A percentile compares a stretch with the other conserved stretches of the same genome.
Evolutionary conservation across 139 green algal species (phyloP).

Genomic region (Chlorella sp.): DNA sequence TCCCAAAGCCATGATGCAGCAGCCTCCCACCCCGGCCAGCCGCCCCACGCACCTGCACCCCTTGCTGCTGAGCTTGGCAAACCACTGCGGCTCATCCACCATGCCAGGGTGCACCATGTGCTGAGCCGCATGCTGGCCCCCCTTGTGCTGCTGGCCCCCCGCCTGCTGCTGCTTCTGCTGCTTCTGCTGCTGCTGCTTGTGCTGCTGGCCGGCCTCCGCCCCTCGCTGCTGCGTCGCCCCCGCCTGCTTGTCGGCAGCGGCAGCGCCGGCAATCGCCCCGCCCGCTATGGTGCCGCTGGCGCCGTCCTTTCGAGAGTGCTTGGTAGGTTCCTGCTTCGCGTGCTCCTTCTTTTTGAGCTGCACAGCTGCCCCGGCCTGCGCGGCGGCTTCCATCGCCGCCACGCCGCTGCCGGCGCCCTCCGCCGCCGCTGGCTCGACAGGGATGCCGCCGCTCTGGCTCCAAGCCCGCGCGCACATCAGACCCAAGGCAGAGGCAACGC

Average conservation of each 20-base stretch:
- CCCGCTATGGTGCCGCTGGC: background rate
- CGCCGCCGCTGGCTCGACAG: background rate
- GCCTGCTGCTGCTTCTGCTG: background rate
- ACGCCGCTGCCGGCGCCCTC: background rate
- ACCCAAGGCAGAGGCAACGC: background rate
- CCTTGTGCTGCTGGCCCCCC: no score
- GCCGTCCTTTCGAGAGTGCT: background rate
- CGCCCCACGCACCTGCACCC: background rate
- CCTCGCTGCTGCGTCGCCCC: background rate
- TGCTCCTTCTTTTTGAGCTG: background rate
- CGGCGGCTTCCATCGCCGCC: background rate
- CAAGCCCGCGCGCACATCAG: background rate
- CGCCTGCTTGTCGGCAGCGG: background rate
- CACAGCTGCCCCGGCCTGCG: background rate
- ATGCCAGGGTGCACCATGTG: conserved; percentile 16
- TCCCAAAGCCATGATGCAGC: no score
- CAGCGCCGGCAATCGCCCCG: background rate
- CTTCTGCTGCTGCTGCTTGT: background rate
- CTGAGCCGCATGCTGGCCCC: background rate
- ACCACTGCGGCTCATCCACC: conserved; percentile 25
- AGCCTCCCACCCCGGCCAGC: background rate
- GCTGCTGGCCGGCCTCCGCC: background rate
- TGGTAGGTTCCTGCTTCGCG: background rate
- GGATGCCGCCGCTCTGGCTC: background rate
- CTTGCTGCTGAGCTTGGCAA: background rate